phyloP scores from a whole-genome alignment of 2,329 filamentous ascomycete species.

The Periconia sp. region DNA sequence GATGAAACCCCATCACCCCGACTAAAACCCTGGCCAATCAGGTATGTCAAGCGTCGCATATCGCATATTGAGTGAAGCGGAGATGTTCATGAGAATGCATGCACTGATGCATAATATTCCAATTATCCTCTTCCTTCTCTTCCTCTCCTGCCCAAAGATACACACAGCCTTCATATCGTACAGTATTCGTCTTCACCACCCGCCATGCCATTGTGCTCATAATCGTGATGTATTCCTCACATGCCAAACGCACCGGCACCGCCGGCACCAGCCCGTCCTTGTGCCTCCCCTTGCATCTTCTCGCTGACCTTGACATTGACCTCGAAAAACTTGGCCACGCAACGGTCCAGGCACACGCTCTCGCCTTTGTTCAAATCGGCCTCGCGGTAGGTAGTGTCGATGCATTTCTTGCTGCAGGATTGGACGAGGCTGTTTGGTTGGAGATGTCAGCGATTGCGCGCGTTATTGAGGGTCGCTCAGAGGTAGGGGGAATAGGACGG shows the following conservation, averaged over 20 bases:
- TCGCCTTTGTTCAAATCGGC: conserved; percentile 98
- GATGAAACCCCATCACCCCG: too few relatives aligned
- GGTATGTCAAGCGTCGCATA: too few relatives aligned
- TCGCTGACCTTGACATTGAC: conserved; percentile 97
- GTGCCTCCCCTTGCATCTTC: conserved; percentile 88
- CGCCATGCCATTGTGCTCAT: too few relatives aligned
- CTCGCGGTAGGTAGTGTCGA: conserved; percentile 91
- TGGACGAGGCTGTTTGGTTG: conserved; percentile 68
- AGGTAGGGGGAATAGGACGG: not conserved
- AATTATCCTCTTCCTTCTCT: not conserved
- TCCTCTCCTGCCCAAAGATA: not conserved
- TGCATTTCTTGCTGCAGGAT: conserved; percentile 91
- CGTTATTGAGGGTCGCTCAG: not conserved
- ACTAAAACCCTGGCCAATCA: too few relatives aligned
- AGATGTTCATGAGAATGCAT: too few relatives aligned
- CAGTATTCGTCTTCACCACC: not conserved
- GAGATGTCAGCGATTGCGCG: not conserved
- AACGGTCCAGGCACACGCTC: conserved; percentile 96
- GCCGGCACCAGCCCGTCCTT: conserved; percentile 36
- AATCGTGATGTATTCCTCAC: conserved; percentile 10
- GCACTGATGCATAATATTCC: too few relatives aligned
- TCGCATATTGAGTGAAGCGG: too few relatives aligned
- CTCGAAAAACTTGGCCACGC: conserved; percentile 97
- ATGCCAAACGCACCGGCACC: conserved; percentile 30
- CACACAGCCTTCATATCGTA: not conserved